Conservation (phyloP, 192 early-diverging fungal species). For the Funneliformis geosporum region DNA sequence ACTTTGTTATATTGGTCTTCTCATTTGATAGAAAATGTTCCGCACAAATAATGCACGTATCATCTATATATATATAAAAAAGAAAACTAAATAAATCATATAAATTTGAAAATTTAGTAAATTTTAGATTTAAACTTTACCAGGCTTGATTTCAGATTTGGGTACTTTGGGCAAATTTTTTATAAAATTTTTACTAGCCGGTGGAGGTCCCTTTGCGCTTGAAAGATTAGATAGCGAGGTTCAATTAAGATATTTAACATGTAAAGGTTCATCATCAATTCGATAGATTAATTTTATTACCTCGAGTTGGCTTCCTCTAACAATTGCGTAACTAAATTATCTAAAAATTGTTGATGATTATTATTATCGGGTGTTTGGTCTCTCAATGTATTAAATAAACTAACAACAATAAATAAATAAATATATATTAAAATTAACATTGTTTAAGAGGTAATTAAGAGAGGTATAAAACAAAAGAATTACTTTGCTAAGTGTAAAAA, state of each 20-base stretch:
- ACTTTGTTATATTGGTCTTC: constrained; percentile 35
- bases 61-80: constrained; percentile 31
- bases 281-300: constrained; percentile 28
- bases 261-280: background rate
- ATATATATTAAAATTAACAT: background rate
- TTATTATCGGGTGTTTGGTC: constrained; percentile 40
- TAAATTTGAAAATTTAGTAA: background rate
- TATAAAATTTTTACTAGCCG: constrained; percentile 46
- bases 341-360: constrained; percentile 50
- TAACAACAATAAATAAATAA: background rate
- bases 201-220: constrained; percentile 36
- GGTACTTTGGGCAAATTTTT: constrained; percentile 38
- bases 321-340: constrained; percentile 56
- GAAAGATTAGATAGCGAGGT: background rate
- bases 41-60: constrained; percentile 44
- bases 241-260: background rate
- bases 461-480: background rate
- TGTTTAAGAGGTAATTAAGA: no score
- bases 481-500: constrained; percentile 11
- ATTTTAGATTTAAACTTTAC: constrained; percentile 19
- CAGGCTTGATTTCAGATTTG: constrained; percentile 38
- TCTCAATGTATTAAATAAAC: constrained; percentile 48
- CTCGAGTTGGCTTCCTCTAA: constrained; percentile 55
- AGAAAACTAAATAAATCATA: no score
- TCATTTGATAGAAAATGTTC: constrained; percentile 36